Conservation (phyloP, 1,284 basidiomycete species). For the Rhodotorula sp. region DNA sequence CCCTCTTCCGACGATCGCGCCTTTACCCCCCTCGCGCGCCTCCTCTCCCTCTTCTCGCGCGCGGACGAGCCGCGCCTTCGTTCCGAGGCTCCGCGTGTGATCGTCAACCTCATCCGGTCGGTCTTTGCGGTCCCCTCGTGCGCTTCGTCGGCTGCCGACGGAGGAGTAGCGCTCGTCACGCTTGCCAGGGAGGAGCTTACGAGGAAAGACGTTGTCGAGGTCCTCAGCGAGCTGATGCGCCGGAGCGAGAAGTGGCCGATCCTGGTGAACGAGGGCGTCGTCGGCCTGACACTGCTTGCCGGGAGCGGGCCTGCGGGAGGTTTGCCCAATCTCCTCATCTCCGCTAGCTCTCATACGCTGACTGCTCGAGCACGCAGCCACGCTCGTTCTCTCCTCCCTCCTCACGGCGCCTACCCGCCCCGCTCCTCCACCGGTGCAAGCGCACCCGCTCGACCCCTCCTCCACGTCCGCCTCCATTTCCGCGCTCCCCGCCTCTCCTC, state of each 20-base stretch:
- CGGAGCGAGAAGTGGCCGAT: slow-evolving; percentile 77
- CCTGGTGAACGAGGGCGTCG: slow-evolving; percentile 83
- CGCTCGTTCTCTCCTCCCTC: slow-evolving; percentile 59
- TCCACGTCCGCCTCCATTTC: not conserved
- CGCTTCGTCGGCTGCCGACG: slow-evolving; percentile 70
- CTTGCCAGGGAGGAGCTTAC: not conserved
- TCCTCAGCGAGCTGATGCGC: slow-evolving; percentile 71
- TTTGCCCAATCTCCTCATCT: slow-evolving; percentile 7
- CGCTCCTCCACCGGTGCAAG: not conserved
- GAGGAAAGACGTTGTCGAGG: slow-evolving; percentile 55
- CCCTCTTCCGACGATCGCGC: slow-evolving; percentile 48
- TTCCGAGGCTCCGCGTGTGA: slow-evolving; percentile 83
- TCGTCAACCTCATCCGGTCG: slow-evolving; percentile 74
- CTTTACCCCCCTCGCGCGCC: slow-evolving; percentile 62
- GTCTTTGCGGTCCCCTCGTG: slow-evolving; percentile 65
- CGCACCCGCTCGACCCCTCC: not conserved
- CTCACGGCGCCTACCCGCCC: not conserved
- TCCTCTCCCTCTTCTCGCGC: slow-evolving; percentile 72
- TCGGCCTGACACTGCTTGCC: slow-evolving; percentile 76
- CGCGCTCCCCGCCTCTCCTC: not conserved
- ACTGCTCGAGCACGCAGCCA: slow-evolving; percentile 54
- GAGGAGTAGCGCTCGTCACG: slow-evolving; percentile 58
- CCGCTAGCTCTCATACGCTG: not conserved
- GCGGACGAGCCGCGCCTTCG: slow-evolving; percentile 79
- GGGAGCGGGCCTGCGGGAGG: slow-evolving; percentile 53